Conservation (phyloP, 805 yeast species). For the Tetrapisispora phaffii region DNA sequence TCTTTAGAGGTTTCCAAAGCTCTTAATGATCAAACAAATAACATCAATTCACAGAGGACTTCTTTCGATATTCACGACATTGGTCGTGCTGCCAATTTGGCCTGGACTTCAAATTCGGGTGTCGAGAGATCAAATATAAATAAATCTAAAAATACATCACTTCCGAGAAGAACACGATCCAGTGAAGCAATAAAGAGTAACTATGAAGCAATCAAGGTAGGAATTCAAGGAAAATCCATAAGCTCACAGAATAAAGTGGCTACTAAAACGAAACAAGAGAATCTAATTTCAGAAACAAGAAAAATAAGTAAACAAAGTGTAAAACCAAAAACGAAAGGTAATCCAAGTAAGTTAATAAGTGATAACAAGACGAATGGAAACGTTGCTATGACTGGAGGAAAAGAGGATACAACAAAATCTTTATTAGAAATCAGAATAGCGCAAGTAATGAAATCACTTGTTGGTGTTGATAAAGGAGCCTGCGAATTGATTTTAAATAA, state of each 20-base stretch:
- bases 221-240: slow-evolving; percentile 1
- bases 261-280: not conserved
- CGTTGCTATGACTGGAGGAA: not conserved
- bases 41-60: not conserved
- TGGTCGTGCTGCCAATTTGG: slow-evolving; percentile 18
- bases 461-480: slow-evolving; percentile 69
- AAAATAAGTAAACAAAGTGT: not conserved
- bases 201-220: slow-evolving; percentile 15
- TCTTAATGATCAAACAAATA: not conserved
- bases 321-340: not conserved
- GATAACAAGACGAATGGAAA: not conserved
- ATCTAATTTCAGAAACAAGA: not conserved
- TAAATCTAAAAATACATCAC: not conserved
- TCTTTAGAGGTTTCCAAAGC: slow-evolving; percentile 5
- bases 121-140: not conserved
- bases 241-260: not conserved
- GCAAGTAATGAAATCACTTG: slow-evolving; percentile 16
- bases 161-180: slow-evolving; percentile 1
- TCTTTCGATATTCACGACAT: slow-evolving; percentile 5
- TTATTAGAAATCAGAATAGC: not conserved
- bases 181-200: slow-evolving; percentile 6
- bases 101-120: slow-evolving; percentile 8
- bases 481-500: slow-evolving; percentile 83
- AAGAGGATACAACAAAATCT: not conserved
- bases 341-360: not conserved